Evolutionary conservation across 495 filamentous ascomycete species (phyloP).

Genomic region (Antarctomyces pellizariae): DNA sequence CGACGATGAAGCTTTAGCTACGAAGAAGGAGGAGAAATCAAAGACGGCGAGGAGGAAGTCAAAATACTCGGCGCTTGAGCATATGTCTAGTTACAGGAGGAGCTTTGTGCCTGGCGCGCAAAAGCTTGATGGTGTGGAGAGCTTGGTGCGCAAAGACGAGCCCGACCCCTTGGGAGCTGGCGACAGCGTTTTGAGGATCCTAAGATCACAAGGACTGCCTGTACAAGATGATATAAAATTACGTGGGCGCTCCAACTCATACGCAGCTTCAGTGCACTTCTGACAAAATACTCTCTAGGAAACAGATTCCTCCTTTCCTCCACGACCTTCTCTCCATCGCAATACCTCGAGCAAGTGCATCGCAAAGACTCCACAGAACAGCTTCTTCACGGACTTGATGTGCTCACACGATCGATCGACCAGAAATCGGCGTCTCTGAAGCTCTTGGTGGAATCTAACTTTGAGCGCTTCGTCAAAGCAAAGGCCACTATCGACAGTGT

Average conservation of each 20-base stretch:
- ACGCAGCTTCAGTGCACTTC: no score
- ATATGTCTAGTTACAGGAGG: slow-evolving; percentile 38
- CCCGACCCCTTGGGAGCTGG: slow-evolving; percentile 66
- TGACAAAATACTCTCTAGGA: slow-evolving; percentile 20
- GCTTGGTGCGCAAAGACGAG: slow-evolving; percentile 67
- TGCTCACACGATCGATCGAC: slow-evolving; percentile 73
- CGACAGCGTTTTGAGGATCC: slow-evolving; percentile 60
- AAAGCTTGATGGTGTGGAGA: slow-evolving; percentile 44
- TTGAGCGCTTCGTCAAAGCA: slow-evolving; percentile 87
- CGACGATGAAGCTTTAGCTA: slow-evolving; percentile 29
- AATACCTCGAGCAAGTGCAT: slow-evolving; percentile 84
- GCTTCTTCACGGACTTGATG: slow-evolving; percentile 55
- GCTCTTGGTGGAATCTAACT: slow-evolving; percentile 87
- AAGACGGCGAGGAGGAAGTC: slow-evolving; percentile 40
- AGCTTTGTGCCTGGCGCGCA: slow-evolving; percentile 44
- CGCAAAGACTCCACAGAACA: slow-evolving; percentile 55
- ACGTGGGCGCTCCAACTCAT: slow-evolving; percentile 25
- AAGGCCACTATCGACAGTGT: slow-evolving; percentile 96
- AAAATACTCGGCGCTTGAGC: slow-evolving; percentile 63
- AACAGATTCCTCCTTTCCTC: slow-evolving; percentile 89
- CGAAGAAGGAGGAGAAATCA: slow-evolving; percentile 10
- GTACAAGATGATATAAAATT: slow-evolving; percentile 68
- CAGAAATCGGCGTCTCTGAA: slow-evolving; percentile 93
- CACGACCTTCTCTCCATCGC: slow-evolving; percentile 76
- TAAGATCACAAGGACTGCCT: slow-evolving; percentile 50